A percentile compares a stretch with the other conserved stretches of the same genome.
Conservation (phyloP, 805 yeast genomes). For the Myxozyma monticola region DNA sequence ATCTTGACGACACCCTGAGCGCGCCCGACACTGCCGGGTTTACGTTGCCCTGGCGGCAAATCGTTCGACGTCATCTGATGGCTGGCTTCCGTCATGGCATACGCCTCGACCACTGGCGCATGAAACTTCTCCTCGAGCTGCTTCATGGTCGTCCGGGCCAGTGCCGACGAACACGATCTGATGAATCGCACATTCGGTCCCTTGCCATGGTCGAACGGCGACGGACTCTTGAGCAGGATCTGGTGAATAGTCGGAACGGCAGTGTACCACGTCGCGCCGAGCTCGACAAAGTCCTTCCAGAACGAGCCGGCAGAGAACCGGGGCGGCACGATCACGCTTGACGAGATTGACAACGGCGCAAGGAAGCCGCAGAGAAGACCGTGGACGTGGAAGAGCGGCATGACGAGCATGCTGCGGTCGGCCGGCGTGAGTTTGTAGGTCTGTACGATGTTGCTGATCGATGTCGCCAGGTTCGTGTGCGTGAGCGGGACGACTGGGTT, state of each 20-base stretch:
- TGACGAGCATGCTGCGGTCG: constrained; percentile 63
- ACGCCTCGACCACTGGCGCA: constrained; percentile 74
- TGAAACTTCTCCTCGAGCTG: constrained; percentile 56
- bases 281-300: constrained; percentile 56
- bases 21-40: constrained; percentile 72
- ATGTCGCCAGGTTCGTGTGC: constrained; percentile 60
- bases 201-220: constrained; percentile 44
- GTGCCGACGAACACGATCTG: constrained; percentile 69
- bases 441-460: constrained; percentile 57
- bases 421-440: constrained; percentile 53
- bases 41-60: constrained; percentile 62
- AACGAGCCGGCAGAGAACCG: constrained; percentile 60
- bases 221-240: constrained; percentile 55
- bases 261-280: constrained; percentile 67
- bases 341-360: constrained; percentile 61
- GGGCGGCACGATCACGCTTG: constrained; percentile 57
- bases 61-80: constrained; percentile 77
- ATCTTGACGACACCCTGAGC: constrained; percentile 71
- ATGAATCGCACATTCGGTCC: constrained; percentile 62
- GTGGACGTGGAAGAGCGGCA: constrained; percentile 79
- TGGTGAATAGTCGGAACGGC: constrained; percentile 72
- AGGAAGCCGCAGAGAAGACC: constrained; percentile 67
- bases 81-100: constrained; percentile 74
- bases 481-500: constrained; percentile 61
- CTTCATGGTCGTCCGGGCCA: constrained; percentile 64